Base-by-base conservation (phyloP, 176 grass and related monocot genomes). In the Zea luxurians region DNA sequence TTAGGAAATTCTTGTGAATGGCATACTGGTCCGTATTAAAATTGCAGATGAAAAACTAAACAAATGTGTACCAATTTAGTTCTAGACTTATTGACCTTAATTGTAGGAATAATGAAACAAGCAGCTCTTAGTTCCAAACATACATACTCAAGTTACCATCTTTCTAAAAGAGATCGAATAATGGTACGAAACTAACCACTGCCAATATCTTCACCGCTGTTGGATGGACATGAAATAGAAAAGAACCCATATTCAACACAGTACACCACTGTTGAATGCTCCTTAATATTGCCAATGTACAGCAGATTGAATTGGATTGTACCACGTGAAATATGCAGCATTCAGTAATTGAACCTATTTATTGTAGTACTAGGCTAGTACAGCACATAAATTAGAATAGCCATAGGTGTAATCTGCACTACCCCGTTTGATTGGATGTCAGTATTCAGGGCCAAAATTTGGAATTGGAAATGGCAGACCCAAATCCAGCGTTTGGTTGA, bases 261-360 rank as follows among this genome's bases (percentile, higher is more conserved):
- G 16, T 68, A 45, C 53, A 79, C 43, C 74, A 66, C 42, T 63
- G 18, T 8, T 13, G 57, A 76, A 71, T 81, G 42, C 10, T 13
- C 77, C 80, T 76, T 76, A 76, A 59, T 48, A 63, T 10, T 58
- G 63, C 59, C 64, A 58, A 34, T 71, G 71, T 73, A 64, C 37
- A 41, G 55, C 20, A 80, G 65, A 84, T 43, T 80, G 49, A 47
- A 58, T 57, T 77, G 55, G 69, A 42, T 74, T 88, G 64, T 83
- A 88, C 46, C 70, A 80, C 63, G 17, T 79, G 68, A 64, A 67
- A 49, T 62, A 61, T 69, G 70, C 72, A 64, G 57, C 35, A 80
- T 84, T 83, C 44, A 75, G 61, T 88, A 38, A 57, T 60, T 20
- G 71, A 80, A 76, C 48, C 42, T 58, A 78, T 48, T 68, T 74